A percentile compares a stretch with the other conserved stretches of the same genome.
Conservation (phyloP, 768 basidiomycete species). For the Tricholomella constricta region DNA sequence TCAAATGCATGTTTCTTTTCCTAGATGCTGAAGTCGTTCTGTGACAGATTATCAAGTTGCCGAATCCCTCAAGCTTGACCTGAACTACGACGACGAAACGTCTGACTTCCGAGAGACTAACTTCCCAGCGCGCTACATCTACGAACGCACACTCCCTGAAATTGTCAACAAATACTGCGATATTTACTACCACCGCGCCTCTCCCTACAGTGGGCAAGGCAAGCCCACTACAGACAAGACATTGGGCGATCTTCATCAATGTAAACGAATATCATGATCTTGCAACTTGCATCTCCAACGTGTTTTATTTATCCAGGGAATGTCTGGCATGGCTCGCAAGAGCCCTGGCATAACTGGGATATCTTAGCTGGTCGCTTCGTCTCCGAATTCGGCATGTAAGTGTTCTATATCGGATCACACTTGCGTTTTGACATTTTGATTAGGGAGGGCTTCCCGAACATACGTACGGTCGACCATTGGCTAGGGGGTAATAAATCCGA, state of each 20-base stretch:
- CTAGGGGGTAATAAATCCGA: constrained; percentile 73
- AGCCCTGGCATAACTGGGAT: constrained; percentile 95
- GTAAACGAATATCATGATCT: constrained; percentile 38
- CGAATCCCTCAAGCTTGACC: constrained; percentile 72
- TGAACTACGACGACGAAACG: constrained; percentile 84
- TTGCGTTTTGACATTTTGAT: constrained; percentile 1
- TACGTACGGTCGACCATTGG: constrained; percentile 89
- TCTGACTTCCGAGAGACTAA: constrained; percentile 84
- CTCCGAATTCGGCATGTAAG: constrained; percentile 91
- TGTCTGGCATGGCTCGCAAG: constrained; percentile 93
- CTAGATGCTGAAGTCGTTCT: background rate
- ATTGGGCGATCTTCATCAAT: constrained; percentile 91
- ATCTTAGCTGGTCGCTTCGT: constrained; percentile 88
- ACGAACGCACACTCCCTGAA: constrained; percentile 81
- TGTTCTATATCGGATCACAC: background rate
- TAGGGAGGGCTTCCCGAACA: constrained; percentile 88
- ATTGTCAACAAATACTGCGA: constrained; percentile 66
- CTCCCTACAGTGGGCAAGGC: constrained; percentile 85
- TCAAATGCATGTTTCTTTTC: background rate
- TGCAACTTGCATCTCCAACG: constrained; percentile 1
- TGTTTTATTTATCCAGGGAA: constrained; percentile 55
- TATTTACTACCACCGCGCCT: constrained; percentile 81
- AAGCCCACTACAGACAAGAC: constrained; percentile 70
- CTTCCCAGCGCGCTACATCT: constrained; percentile 90
- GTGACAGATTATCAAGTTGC: constrained; percentile 81